Evolutionary conservation across 805 yeast species (phyloP), one percentile per base, ranked within the genome.

Genomic region (Wickerhamomyces tratensis): DNA sequence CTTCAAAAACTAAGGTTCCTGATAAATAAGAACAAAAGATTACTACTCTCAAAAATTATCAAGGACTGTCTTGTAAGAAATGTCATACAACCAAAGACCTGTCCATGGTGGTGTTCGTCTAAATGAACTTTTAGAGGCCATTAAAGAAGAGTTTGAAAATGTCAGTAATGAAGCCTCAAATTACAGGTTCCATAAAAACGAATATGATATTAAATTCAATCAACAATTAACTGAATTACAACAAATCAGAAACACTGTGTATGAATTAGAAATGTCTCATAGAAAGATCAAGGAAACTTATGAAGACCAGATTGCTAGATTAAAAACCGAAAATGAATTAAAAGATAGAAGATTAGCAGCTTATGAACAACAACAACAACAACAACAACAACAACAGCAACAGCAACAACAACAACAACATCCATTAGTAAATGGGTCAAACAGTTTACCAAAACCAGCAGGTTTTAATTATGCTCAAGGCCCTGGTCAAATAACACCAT

Each of bases 151-250:
- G 69, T 89, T 89, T 53, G 91, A 86, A 54, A 76, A 76, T 49
- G 83, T 89, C 40, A 74, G 85, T 48, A 79, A 77, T 57, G 97
- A 91, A 64, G 95, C 96, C 13, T 76, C 88, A 41, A 75, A 78
- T 49, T 86, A 80, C 64, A 78, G 91, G 55, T 78, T 86, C 62
- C 96, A 88, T 62, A 91, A 88, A 67, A 95, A 88, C 61, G 96
- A 89, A 60, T 86, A 79, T 53, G 98, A 91, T 63, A 69, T 82
- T 53, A 89, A 89, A 61, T 81, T 87, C 59, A 82, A 77, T 58
- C 97, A 89, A 65, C 97, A 91, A 64, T 81, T 87, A 44, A 84
- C 82, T 41, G 98, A 93, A 63, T 80, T 91, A 76, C 89, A 88
- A 59, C 95, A 86, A 61, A 88, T 91, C 45, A 77, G 96, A 56